Evolutionary conservation across 2,329 filamentous ascomycete genomes (phyloP).

Genomic region (Phyllosticta citribraziliensis): DNA sequence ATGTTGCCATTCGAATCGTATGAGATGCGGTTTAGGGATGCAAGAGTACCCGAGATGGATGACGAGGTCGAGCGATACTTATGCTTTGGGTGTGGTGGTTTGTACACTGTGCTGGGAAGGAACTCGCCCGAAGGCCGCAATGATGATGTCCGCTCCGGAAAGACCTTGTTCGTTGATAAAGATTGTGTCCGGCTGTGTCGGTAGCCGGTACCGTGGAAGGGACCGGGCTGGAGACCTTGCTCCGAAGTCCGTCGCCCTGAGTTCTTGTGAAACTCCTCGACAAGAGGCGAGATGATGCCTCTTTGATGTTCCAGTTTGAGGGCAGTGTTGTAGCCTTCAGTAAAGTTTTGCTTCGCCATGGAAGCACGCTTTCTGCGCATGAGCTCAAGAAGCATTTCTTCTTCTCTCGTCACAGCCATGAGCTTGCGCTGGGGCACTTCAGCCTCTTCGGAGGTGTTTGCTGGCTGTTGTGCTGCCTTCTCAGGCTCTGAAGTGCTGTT

Average conservation of each 20-base stretch:
- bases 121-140: not conserved
- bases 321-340: conserved; percentile 27
- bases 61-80: conserved; percentile 13
- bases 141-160: not conserved
- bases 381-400: conserved; percentile 39
- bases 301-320: conserved; percentile 23
- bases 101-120: conserved; percentile 14
- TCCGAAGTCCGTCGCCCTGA: not conserved
- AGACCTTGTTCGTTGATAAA: not conserved
- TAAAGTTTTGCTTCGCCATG: conserved; percentile 33
- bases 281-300: not conserved
- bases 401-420: conserved; percentile 41
- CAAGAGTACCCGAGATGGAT: conserved; percentile 22
- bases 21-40: conserved; percentile 15
- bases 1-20: not conserved
- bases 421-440: conserved; percentile 22
- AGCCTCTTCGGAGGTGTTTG: conserved; percentile 23
- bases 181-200: not conserved
- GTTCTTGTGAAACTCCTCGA: not conserved
- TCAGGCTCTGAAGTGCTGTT: conserved; percentile 15
- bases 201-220: not conserved
- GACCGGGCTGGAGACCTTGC: not conserved
- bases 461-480: conserved; percentile 19
- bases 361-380: conserved; percentile 40
- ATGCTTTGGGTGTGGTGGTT: conserved; percentile 2